Evolutionary conservation across 495 filamentous ascomycete species (phyloP), one percentile per base, ranked within the genome.

Genomic region (Penicillium herquei): DNA sequence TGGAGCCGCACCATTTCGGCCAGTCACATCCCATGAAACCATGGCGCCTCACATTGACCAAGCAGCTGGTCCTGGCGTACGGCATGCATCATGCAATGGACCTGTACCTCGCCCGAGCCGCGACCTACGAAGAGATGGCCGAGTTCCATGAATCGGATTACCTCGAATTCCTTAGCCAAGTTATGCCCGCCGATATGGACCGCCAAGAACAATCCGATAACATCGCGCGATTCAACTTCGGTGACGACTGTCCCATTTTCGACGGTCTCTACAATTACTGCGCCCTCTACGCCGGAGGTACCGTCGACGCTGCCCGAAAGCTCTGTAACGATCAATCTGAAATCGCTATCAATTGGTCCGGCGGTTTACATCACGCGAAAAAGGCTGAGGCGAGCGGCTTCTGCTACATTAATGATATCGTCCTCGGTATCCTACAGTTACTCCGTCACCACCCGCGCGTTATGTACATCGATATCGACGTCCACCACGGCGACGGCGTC

Each of bases 281-380:
- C 69, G 90, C 90, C 33, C 86, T 98, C 64, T 98, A 96, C 64
- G 85, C 89, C 6, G 95, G 95, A 35, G 90, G 86, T 39, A 92
- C 89, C 10, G 79, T 98, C 49, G 91, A 96, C 69, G 94, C 94
- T 10, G 93, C 94, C 30, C 87, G 90, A 55, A 94, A 93, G 69
- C 82, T 98, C 35, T 88, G 86, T 62, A 86, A 88, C 64, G 78
- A 86, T 35, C 89, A 97, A 72, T 88, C 91, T 21, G 87, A 96
- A 65, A 98, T 98, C 62, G 94, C 94, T 10, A 92, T 98, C 76
- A 96, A 96, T 70, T 98, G 94, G 94, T 93, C 91, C n/a, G 94
- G 94, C 16, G 94, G 94, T 3, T 78, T 98, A n/a, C 94, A 98
- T 67, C 94, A 98, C 70, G 94, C 94, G 26, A 96, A 96, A 68